Evolutionary conservation across 2,329 filamentous ascomycete genomes (phyloP).

Genomic region (Thelonectria olida): DNA sequence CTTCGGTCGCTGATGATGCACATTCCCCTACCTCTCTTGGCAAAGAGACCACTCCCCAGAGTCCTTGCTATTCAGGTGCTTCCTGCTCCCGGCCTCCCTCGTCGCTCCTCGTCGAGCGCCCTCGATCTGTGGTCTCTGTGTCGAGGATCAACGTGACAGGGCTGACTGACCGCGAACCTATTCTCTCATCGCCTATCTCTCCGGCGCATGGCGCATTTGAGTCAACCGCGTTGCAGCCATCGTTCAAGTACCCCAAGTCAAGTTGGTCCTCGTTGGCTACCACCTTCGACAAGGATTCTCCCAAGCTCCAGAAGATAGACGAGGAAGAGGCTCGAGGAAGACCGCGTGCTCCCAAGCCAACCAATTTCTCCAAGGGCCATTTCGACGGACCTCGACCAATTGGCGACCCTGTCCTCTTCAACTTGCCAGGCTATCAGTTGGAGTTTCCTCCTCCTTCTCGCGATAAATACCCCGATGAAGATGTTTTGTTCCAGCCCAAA

Average conservation of each 20-base stretch:
- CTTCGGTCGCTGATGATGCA: not conserved
- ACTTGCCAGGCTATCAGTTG: constrained; percentile 1
- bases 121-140: not conserved
- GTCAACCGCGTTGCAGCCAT: constrained; percentile 9
- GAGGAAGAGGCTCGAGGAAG: not conserved
- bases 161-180: not conserved
- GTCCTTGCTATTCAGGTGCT: not conserved
- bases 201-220: not conserved
- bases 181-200: constrained; percentile 1
- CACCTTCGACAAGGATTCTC: constrained; percentile 2
- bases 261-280: constrained; percentile 13
- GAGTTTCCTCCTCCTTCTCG: constrained; percentile 23
- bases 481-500: constrained; percentile 1
- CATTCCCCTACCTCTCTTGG: not conserved
- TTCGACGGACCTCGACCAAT: constrained; percentile 8
- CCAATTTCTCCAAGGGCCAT: not conserved
- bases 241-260: not conserved
- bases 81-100: constrained; percentile 24
- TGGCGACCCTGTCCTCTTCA: constrained; percentile 10
- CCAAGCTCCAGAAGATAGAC: too few species aligned
- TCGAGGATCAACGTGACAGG: not conserved
- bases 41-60: not conserved
- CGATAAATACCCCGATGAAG: constrained; percentile 16
- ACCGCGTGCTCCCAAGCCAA: not conserved
- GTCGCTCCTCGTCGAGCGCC: constrained; percentile 28